A percentile compares a stretch with the other conserved stretches of the same genome.
Evolutionary conservation across 2,329 filamentous ascomycete species (phyloP).

Genomic region (Fusarium sp.): DNA sequence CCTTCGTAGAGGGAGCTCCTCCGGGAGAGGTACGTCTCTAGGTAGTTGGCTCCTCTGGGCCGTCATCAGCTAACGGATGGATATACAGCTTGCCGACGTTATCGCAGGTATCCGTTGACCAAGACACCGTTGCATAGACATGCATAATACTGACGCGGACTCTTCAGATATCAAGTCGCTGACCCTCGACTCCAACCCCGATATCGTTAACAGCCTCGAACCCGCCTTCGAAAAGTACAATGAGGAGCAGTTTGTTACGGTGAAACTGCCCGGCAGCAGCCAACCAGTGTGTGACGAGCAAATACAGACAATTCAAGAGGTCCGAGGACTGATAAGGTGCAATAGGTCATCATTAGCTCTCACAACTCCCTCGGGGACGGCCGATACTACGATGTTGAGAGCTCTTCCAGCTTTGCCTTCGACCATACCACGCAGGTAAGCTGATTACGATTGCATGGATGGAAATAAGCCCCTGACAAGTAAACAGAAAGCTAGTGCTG

Average conservation of each 20-base stretch:
- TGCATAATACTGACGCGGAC: slow-evolving; percentile 36
- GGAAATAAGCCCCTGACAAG: slow-evolving; percentile 25
- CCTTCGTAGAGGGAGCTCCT: slow-evolving; percentile 93
- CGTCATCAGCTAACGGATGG: slow-evolving; percentile 48
- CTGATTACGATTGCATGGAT: background rate
- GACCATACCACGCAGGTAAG: slow-evolving; percentile 83
- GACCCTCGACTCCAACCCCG: slow-evolving; percentile 75
- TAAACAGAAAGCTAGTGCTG: slow-evolving; percentile 79
- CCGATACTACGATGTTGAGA: slow-evolving; percentile 91
- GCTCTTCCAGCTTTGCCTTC: slow-evolving; percentile 87
- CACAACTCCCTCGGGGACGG: slow-evolving; percentile 85
- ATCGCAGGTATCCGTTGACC: slow-evolving; percentile 74
- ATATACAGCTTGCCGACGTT: slow-evolving; percentile 81
- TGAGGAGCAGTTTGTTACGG: slow-evolving; percentile 89
- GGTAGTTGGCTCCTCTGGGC: slow-evolving; percentile 25
- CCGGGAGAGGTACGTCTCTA: slow-evolving; percentile 85
- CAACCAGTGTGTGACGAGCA: slow-evolving; percentile 58
- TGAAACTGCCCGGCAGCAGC: slow-evolving; percentile 88
- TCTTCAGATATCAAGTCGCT: slow-evolving; percentile 87
- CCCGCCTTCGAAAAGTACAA: slow-evolving; percentile 96
- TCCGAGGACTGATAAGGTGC: slow-evolving; percentile 18
- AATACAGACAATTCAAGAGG: background rate
- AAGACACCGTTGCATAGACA: background rate
- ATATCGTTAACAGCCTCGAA: slow-evolving; percentile 76
- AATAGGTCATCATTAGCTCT: slow-evolving; percentile 82